These are phyloP conservation scores for Plasmodium coatneyi DNA, from an alignment of 169 alveolate species.

Conservation along the genomic window DNA sequence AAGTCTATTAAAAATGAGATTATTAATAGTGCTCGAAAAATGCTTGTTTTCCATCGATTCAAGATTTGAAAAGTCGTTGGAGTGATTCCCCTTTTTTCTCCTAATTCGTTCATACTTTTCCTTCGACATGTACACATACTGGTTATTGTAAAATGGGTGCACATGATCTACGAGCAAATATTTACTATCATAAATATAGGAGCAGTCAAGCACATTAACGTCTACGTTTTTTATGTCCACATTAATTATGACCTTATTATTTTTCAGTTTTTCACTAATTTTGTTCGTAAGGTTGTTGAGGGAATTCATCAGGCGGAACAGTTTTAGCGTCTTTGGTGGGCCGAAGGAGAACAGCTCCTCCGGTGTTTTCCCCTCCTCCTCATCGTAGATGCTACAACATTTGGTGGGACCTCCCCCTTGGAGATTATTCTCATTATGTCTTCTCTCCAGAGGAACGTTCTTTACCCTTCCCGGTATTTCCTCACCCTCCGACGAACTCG, in stretches of 20 bases:
- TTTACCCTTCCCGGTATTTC: neutral
- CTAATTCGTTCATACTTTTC: conserved; percentile 50
- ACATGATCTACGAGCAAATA: conserved; percentile 31
- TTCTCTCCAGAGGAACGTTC: neutral
- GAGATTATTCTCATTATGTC: neutral
- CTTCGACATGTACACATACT: conserved; percentile 40
- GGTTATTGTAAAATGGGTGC: conserved; percentile 60
- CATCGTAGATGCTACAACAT: neutral
- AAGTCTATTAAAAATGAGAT: conserved; percentile 17
- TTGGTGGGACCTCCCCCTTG: neutral
- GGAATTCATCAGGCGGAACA: conserved; percentile 18
- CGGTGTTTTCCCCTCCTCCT: neutral
- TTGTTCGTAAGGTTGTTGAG: conserved; percentile 20
- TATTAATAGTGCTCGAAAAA: conserved; percentile 24
- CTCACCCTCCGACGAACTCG: neutral
- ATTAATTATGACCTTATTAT: conserved; percentile 22
- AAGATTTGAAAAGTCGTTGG: neutral
- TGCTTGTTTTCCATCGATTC: conserved; percentile 16
- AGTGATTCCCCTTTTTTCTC: neutral
- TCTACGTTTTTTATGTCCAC: conserved; percentile 47
- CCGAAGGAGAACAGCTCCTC: neutral
- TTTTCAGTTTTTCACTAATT: conserved; percentile 26
- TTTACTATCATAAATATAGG: conserved; percentile 61
- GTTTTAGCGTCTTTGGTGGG: neutral
- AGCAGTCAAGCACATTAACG: conserved; percentile 43